These are phyloP conservation scores for Mallotus repandus DNA, from an alignment of 441 rosid genomes.

Conservation along the genomic window DNA sequence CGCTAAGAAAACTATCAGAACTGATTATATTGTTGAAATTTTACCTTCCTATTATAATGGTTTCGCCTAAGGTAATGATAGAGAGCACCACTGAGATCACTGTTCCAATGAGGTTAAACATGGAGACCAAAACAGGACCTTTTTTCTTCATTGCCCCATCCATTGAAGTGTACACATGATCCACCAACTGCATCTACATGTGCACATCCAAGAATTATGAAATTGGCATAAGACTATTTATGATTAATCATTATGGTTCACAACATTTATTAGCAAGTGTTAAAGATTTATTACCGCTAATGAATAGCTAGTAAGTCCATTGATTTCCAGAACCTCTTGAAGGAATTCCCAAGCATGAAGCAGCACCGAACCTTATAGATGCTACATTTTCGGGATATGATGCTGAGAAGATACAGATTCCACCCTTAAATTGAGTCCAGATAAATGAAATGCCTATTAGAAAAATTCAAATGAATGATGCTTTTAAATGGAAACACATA, in stretches of 20 bases:
- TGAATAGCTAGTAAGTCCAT: slow-evolving; percentile 43
- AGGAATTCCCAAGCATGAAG: slow-evolving; percentile 63
- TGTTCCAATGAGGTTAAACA: slow-evolving; percentile 81
- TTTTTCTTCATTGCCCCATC: slow-evolving; percentile 98
- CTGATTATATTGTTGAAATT: too few species aligned
- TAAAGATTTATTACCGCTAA: too few species aligned
- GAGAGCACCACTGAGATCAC: slow-evolving; percentile 47
- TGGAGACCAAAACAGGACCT: slow-evolving; percentile 86
- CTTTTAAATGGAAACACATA: not conserved
- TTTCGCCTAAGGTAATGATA: slow-evolving; percentile 52
- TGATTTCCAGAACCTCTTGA: slow-evolving; percentile 83
- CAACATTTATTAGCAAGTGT: not conserved
- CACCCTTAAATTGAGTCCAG: slow-evolving; percentile 58
- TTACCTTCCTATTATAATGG: slow-evolving; percentile 68
- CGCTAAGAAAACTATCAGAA: not conserved
- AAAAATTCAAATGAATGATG: not conserved
- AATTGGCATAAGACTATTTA: too few species aligned
- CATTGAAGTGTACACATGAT: slow-evolving; percentile 72
- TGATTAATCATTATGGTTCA: not conserved
- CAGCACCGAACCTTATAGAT: slow-evolving; percentile 63
- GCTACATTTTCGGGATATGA: slow-evolving; percentile 90
- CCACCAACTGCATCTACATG: slow-evolving; percentile 72
- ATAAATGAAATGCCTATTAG: not conserved
- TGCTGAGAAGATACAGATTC: slow-evolving; percentile 92
- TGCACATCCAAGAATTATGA: not conserved